Base-by-base conservation (phyloP, 345 rosid species). In the Gossypium stocksii region DNA sequence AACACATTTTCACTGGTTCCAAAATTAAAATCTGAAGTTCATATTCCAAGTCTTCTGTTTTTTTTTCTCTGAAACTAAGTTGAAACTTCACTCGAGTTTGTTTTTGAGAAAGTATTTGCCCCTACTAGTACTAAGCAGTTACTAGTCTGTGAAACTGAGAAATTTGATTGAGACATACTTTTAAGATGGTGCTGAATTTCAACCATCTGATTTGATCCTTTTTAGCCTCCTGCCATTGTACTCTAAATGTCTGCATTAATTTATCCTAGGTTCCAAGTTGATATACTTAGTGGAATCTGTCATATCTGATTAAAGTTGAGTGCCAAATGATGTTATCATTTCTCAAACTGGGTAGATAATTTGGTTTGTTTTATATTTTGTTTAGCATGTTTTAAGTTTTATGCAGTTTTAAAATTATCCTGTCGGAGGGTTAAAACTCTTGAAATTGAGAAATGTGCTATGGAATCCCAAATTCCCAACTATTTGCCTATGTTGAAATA, bases 21-120 rank as follows among this genome's bases (percentile, higher is more conserved):
- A 64, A 64, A 4, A n/a, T 23, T 64, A 10, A 64, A 63, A 41
- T 41, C 25, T 64, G 49, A 64, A 64, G 69, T 41, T 64, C 51
- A 10, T 38, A 41, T 64, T 41, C 49, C 27, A 0, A 41, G 25
- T 46, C 44, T 14, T 38, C 19, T 22, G 12, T n/a, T 41, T 41
- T 29, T 29, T n/a, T 5, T 11, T 9, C 48, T 64, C 25, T 5
- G 51, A 20, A 38, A 63, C 23, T 17, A 38, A 38, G 8, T 63
- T 29, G 48, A 38, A 17, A 38, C 7, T 10, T 63, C 6, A 34
- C 11, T 64, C 9, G 23, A 22, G 44, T 15, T 19, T 66, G 9
- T 66, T n/a, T 45, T 9, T 45, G 16, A n/a, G n/a, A n/a, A n/a
- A 8, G 2, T 38, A 22, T 11, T 66, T 38, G 9, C 17, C 46